These are phyloP conservation scores for Mrakia blollopis DNA, from an alignment of 768 basidiomycete genomes.

Conservation along the genomic window DNA sequence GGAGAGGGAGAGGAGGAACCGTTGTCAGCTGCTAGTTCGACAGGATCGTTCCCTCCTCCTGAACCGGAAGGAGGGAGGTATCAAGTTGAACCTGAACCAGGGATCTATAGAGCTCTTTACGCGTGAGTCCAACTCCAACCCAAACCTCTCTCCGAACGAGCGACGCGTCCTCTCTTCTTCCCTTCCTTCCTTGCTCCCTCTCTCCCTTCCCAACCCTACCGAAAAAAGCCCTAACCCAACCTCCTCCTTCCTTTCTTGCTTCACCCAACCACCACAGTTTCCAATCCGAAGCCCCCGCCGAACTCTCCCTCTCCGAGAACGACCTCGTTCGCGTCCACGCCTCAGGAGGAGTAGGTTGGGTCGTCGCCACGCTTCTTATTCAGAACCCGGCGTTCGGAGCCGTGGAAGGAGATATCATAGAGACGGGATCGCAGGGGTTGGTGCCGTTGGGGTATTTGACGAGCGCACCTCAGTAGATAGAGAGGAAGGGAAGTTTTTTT, in stretches of 20 bases:
- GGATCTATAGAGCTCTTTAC: slow-evolving; percentile 20
- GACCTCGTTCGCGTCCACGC: slow-evolving; percentile 25
- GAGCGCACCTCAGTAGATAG: not conserved
- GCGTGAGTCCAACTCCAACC: slow-evolving; percentile 8
- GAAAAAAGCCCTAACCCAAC: not conserved
- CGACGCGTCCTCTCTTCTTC: not conserved
- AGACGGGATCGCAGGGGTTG: slow-evolving; percentile 10
- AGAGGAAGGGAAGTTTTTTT: no score
- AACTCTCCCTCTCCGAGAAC: slow-evolving; percentile 19
- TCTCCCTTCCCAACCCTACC: not conserved
- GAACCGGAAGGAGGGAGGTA: not conserved
- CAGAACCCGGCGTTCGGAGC: not conserved
- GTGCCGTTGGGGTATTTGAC: slow-evolving; percentile 17
- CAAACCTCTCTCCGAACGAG: not conserved
- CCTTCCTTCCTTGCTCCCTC: not conserved
- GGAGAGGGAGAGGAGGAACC: slow-evolving; percentile 8
- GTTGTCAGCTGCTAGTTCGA: not conserved
- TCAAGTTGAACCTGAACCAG: slow-evolving; percentile 15
- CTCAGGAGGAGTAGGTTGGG: slow-evolving; percentile 30
- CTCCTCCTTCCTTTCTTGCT: no score
- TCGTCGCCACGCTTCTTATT: slow-evolving; percentile 24
- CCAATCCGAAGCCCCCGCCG: slow-evolving; percentile 22
- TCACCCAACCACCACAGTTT: not conserved
- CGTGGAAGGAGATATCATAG: not conserved
- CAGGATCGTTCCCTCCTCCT: not conserved